These are phyloP conservation scores for Moesziomyces globuligerus DNA, from an alignment of 1,284 basidiomycete genomes.

Conservation along the genomic window DNA sequence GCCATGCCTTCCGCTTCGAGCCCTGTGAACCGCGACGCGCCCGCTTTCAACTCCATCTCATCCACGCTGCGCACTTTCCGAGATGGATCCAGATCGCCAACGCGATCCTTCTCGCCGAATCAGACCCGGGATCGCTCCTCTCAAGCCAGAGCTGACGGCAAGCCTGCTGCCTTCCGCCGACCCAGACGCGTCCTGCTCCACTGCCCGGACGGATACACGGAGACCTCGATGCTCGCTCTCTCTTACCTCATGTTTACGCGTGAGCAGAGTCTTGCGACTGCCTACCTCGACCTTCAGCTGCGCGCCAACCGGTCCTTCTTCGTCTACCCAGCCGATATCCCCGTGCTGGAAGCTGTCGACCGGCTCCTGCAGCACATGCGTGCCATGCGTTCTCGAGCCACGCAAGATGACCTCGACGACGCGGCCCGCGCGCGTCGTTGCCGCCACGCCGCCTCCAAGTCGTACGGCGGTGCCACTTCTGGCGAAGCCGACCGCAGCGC, in stretches of 20 bases:
- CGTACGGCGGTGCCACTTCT: slow-evolving; percentile 19
- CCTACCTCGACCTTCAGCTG: slow-evolving; percentile 81
- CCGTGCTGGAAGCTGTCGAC: slow-evolving; percentile 81
- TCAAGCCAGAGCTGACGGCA: slow-evolving; percentile 1
- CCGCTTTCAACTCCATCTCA: slow-evolving; percentile 16
- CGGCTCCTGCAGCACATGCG: slow-evolving; percentile 68
- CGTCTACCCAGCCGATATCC: slow-evolving; percentile 84
- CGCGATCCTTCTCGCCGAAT: slow-evolving; percentile 30
- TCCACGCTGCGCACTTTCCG: slow-evolving; percentile 29
- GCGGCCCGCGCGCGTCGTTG: slow-evolving; percentile 9
- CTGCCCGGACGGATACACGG: slow-evolving; percentile 73
- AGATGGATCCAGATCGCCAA: slow-evolving; percentile 22
- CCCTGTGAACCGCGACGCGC: slow-evolving; percentile 5
- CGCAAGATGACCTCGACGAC: slow-evolving; percentile 7
- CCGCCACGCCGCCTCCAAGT: slow-evolving; percentile 25
- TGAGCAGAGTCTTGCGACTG: slow-evolving; percentile 79
- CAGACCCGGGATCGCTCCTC: slow-evolving; percentile 18
- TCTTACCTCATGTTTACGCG: slow-evolving; percentile 85
- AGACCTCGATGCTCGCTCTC: slow-evolving; percentile 87
- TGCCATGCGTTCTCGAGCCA: slow-evolving; percentile 12
- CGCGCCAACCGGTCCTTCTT: slow-evolving; percentile 78
- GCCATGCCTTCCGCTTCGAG: slow-evolving; percentile 25
- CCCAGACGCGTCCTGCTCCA: slow-evolving; percentile 61
- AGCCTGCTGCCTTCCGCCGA: slow-evolving; percentile 6
- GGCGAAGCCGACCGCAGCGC: slow-evolving; percentile 8